phyloP scores from a whole-genome alignment of 306 rosid genomes.

The Begonia fuchsioides region DNA sequence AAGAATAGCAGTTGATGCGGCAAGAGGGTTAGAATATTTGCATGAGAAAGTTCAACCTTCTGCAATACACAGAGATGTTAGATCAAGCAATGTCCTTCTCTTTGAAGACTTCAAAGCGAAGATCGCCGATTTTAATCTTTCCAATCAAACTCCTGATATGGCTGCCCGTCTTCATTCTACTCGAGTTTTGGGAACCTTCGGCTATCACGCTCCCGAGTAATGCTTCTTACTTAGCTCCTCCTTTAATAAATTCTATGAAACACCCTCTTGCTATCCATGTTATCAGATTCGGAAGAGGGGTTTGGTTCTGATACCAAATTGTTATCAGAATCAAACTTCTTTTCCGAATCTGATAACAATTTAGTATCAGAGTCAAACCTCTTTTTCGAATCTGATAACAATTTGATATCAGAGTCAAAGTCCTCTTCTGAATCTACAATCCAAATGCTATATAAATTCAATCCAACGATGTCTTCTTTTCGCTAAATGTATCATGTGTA shows the following conservation, averaged over 20 bases:
- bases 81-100: slow-evolving; percentile 68
- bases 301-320: no score
- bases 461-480: no score
- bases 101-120: slow-evolving; percentile 59
- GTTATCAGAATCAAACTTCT: no score
- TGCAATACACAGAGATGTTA: slow-evolving; percentile 52
- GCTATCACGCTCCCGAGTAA: slow-evolving; percentile 77
- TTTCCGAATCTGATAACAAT: no score
- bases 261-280: no score
- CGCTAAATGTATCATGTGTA: no score
- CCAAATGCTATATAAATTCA: no score
- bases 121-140: slow-evolving; percentile 63
- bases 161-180: slow-evolving; percentile 80
- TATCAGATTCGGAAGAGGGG: no score
- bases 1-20: slow-evolving; percentile 55
- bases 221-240: slow-evolving; percentile 6
- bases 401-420: no score
- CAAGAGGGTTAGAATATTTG: slow-evolving; percentile 55
- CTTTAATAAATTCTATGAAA: slow-evolving; percentile 1
- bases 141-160: slow-evolving; percentile 73
- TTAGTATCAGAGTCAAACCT: no score
- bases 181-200: slow-evolving; percentile 62
- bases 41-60: slow-evolving; percentile 66
- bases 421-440: no score
- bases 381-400: no score